phyloP scores from a whole-genome alignment of 805 yeast species.

The Nakazawaea populi region DNA sequence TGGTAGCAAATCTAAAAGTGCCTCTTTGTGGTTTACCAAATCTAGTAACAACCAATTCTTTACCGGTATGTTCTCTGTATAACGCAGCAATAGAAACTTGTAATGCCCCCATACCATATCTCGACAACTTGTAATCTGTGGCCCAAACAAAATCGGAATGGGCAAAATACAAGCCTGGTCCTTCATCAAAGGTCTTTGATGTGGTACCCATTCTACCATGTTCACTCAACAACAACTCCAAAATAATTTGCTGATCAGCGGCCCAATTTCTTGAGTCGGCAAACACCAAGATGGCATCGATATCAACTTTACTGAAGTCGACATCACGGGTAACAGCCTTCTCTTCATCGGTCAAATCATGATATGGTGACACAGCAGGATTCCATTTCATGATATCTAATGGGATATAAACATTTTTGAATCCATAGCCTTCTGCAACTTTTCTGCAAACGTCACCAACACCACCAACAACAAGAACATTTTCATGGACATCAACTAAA shows the following conservation, averaged over 20 bases:
- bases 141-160: conserved; percentile 95
- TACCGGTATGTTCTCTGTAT: conserved; percentile 79
- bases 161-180: conserved; percentile 81
- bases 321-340: conserved; percentile 43
- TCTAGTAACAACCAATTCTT: conserved; percentile 70
- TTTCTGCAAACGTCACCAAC: conserved; percentile 78
- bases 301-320: conserved; percentile 61
- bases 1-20: conserved; percentile 78
- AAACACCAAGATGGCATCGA: conserved; percentile 82
- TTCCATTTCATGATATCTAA: conserved; percentile 80
- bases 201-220: conserved; percentile 83
- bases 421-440: conserved; percentile 81
- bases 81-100: conserved; percentile 85
- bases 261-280: conserved; percentile 95
- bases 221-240: conserved; percentile 72
- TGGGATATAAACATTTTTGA: conserved; percentile 76
- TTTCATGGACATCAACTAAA: conserved; percentile 58
- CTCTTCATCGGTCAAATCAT: conserved; percentile 72
- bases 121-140: conserved; percentile 70
- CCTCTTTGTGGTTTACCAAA: conserved; percentile 90
- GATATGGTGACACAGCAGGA: conserved; percentile 83
- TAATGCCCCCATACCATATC: conserved; percentile 94
- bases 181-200: conserved; percentile 63
- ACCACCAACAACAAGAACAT: conserved; percentile 86
- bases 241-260: conserved; percentile 83